Percentiles rank a stretch among this genome's conserved stretches.
These are phyloP conservation scores for Magnaporthales sp. DNA, from an alignment of 2,329 filamentous ascomycete species.

Conservation along the genomic window DNA sequence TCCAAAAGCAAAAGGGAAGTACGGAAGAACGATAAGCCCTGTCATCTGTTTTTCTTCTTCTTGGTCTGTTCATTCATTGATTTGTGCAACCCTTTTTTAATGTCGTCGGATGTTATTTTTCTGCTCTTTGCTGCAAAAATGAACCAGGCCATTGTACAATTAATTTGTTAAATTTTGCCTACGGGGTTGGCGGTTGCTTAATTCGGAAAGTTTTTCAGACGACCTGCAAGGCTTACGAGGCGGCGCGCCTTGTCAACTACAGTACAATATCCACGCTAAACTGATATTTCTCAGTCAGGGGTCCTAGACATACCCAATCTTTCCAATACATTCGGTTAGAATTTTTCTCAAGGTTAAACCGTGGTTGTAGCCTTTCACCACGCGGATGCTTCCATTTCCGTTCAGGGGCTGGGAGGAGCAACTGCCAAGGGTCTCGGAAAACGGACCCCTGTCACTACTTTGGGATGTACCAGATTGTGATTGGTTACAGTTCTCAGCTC, in stretches of 20 bases:
- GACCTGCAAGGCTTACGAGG: neutral
- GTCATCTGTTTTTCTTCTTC: neutral
- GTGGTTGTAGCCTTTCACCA: neutral
- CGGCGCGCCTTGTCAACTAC: neutral
- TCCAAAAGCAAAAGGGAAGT: neutral
- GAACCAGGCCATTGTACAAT: neutral
- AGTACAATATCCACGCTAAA: neutral
- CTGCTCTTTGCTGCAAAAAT: too few species aligned
- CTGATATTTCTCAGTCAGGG: neutral
- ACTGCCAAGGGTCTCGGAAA: neutral
- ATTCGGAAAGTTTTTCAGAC: neutral
- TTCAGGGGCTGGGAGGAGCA: neutral
- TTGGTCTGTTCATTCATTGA: too few species aligned
- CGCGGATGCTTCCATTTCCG: neutral
- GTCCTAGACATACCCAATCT: neutral
- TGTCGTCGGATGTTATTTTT: too few species aligned
- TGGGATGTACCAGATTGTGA: neutral
- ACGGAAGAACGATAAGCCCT: neutral
- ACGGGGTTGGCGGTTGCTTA: neutral
- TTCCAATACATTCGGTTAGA: neutral
- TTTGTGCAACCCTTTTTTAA: too few species aligned
- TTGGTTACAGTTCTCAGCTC: neutral
- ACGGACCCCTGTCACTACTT: neutral
- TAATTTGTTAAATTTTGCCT: neutral
- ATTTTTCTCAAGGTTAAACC: neutral